Conservation (phyloP, 352 stramenopile genomes). For the Globisporangium alternatum region DNA sequence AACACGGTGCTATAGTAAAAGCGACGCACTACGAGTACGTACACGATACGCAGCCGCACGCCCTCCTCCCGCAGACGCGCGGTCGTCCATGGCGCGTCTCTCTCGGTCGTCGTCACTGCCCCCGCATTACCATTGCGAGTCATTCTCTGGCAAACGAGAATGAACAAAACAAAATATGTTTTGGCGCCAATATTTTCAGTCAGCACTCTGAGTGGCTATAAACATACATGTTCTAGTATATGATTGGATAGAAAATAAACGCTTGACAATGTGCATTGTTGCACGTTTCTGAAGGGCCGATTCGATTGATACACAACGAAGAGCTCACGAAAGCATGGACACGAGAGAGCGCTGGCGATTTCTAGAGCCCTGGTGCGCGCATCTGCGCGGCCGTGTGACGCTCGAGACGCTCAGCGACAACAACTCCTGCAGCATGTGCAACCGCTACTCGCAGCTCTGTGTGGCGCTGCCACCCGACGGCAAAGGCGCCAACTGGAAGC, state of each 20-base stretch:
- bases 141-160: neutral
- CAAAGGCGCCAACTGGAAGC: constrained; percentile 11
- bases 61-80: constrained; percentile 46
- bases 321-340: constrained; percentile 10
- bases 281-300: neutral
- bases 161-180: neutral
- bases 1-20: neutral
- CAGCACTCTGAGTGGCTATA: neutral
- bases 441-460: constrained; percentile 1
- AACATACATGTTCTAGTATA: too few species aligned
- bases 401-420: neutral
- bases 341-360: constrained; percentile 17
- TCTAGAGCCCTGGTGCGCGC: constrained; percentile 10
- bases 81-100: constrained; percentile 27
- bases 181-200: constrained; percentile 1
- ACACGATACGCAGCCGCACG: constrained; percentile 59
- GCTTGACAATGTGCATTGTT: constrained; percentile 3
- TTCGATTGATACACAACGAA: constrained; percentile 1
- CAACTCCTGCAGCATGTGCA: neutral
- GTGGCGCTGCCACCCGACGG: constrained; percentile 9
- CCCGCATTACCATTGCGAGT: neutral
- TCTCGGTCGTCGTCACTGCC: neutral
- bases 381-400: constrained; percentile 11
- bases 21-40: constrained; percentile 10
- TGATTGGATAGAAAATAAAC: neutral